Percentiles rank a stretch among this genome's conserved stretches.
Evolutionary conservation across 768 basidiomycete species (phyloP).

Genomic region (Scleroderma citrinum): DNA sequence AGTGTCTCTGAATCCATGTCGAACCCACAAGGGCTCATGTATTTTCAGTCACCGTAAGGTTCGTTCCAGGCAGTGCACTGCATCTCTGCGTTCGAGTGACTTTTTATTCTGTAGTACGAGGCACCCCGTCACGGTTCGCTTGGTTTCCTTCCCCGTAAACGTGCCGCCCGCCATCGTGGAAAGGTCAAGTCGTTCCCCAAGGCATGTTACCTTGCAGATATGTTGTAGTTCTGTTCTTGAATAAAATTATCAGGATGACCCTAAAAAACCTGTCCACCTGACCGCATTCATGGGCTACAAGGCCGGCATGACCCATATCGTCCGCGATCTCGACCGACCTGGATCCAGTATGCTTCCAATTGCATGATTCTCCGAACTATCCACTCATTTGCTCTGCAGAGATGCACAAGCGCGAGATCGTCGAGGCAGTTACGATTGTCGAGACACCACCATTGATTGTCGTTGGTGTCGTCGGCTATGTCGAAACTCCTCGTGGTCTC

Average conservation of each 20-base stretch:
- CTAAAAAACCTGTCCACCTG: constrained; percentile 98
- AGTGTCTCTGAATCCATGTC: constrained; percentile 12
- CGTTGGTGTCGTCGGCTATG: constrained; percentile 98
- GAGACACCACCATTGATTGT: constrained; percentile 97
- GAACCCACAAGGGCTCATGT: background rate
- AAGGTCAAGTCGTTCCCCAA: constrained; percentile 99
- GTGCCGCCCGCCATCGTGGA: constrained; percentile 94
- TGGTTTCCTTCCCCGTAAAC: constrained; percentile 95
- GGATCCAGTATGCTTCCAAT: constrained; percentile 80
- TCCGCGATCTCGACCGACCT: constrained; percentile 98
- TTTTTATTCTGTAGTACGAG: constrained; percentile 67
- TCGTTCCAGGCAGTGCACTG: constrained; percentile 13
- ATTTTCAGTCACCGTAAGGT: constrained; percentile 77
- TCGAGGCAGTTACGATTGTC: constrained; percentile 93
- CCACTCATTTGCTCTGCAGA: constrained; percentile 42
- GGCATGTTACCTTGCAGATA: constrained; percentile 44
- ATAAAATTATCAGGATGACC: constrained; percentile 72
- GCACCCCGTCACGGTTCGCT: constrained; percentile 97
- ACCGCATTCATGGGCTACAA: constrained; percentile 99
- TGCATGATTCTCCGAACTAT: background rate
- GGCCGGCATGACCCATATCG: constrained; percentile 99
- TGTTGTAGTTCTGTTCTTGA: constrained; percentile 4
- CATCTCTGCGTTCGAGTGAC: constrained; percentile 12
- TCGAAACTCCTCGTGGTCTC: constrained; percentile 98
- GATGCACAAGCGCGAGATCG: constrained; percentile 99